phyloP scores from a whole-genome alignment of 2,329 filamentous ascomycete genomes.

The Fusarium sp. region DNA sequence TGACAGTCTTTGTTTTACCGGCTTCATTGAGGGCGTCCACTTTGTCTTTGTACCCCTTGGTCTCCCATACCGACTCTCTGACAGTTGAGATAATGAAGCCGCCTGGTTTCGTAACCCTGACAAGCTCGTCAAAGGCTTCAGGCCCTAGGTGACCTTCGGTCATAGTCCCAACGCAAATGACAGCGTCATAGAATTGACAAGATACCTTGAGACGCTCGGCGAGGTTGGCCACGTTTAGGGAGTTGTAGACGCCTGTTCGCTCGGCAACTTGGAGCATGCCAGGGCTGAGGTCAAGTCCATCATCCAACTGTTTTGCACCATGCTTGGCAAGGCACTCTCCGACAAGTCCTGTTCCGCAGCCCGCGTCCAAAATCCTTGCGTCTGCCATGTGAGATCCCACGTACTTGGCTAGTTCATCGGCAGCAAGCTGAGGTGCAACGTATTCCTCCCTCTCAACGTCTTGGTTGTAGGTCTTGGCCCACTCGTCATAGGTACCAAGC shows the following conservation, averaged over 20 bases:
- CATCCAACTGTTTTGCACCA: conserved; percentile 54
- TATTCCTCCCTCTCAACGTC: conserved; percentile 48
- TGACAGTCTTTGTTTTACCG: neutral
- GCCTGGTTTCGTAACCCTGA: conserved; percentile 53
- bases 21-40: conserved; percentile 44
- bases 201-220: conserved; percentile 50
- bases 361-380: conserved; percentile 56
- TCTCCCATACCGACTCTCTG: conserved; percentile 56
- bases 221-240: conserved; percentile 54
- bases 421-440: conserved; percentile 50
- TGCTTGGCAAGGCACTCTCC: conserved; percentile 53
- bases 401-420: conserved; percentile 43
- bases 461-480: conserved; percentile 43
- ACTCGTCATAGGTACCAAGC: conserved; percentile 36
- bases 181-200: conserved; percentile 54
- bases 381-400: conserved; percentile 14
- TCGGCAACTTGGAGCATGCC: conserved; percentile 59
- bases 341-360: conserved; percentile 62
- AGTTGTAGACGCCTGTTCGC: conserved; percentile 53
- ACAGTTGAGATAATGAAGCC: conserved; percentile 59
- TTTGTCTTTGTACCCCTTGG: conserved; percentile 54
- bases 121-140: conserved; percentile 55
- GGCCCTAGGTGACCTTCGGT: conserved; percentile 62
- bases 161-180: conserved; percentile 62
- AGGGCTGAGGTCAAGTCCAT: conserved; percentile 59